A percentile compares a stretch with the other conserved stretches of the same genome.
Evolutionary conservation across 2,329 filamentous ascomycete species (phyloP).

Genomic region (Fusarium sp.): DNA sequence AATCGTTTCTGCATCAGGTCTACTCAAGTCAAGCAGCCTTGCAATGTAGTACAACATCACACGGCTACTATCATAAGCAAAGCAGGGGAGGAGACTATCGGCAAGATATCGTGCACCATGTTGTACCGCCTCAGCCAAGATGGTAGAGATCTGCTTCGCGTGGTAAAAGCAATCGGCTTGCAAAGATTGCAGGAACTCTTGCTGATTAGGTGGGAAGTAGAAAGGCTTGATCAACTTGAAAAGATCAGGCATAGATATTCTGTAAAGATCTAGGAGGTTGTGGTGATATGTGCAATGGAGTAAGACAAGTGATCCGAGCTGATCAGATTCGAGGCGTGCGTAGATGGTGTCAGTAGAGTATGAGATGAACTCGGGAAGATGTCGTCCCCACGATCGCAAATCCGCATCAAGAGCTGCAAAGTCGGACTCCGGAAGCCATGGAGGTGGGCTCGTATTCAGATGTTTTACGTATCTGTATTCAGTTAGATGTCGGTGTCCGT

Average conservation of each 20-base stretch:
- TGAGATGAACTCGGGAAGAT: slow-evolving; percentile 56
- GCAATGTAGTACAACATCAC: slow-evolving; percentile 61
- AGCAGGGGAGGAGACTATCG: slow-evolving; percentile 57
- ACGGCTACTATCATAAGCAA: slow-evolving; percentile 58
- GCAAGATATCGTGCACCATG: slow-evolving; percentile 54
- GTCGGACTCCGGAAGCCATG: slow-evolving; percentile 56
- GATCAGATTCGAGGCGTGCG: slow-evolving; percentile 57
- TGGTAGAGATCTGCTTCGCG: slow-evolving; percentile 51
- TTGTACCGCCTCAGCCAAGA: slow-evolving; percentile 52
- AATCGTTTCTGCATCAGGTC: slow-evolving; percentile 48
- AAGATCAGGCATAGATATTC: slow-evolving; percentile 56
- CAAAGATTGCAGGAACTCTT: slow-evolving; percentile 48
- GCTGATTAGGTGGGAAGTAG: slow-evolving; percentile 52
- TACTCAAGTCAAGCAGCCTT: slow-evolving; percentile 51
- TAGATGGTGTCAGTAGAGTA: slow-evolving; percentile 57
- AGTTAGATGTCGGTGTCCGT: slow-evolving; percentile 8
- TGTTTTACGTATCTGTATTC: slow-evolving; percentile 53
- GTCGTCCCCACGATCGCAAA: slow-evolving; percentile 52
- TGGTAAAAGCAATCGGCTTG: slow-evolving; percentile 53
- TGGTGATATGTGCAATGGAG: slow-evolving; percentile 60
- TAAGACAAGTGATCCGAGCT: slow-evolving; percentile 56
- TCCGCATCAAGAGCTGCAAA: slow-evolving; percentile 54
- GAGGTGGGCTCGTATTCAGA: slow-evolving; percentile 51
- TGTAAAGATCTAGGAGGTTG: slow-evolving; percentile 57
- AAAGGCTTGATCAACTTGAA: slow-evolving; percentile 56